These are phyloP conservation scores for Paramecium octaurelia DNA, from an alignment of 73 alveolate genomes.

Conservation along the genomic window DNA sequence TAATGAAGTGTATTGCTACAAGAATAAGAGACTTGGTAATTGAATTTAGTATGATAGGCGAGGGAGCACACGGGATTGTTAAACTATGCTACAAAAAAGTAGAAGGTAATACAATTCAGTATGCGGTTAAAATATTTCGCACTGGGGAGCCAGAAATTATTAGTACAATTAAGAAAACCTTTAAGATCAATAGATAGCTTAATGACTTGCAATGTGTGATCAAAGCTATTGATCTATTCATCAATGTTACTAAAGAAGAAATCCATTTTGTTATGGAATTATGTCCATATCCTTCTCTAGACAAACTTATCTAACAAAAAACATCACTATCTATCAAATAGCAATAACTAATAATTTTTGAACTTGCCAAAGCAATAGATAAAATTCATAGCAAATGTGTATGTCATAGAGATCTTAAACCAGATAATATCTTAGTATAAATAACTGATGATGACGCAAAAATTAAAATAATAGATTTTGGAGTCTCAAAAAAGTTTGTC, in stretches of 20 bases:
- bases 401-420: constrained; percentile 71
- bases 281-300: not conserved
- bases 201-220: not conserved
- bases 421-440: constrained; percentile 62
- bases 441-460: not conserved
- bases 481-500: constrained; percentile 16
- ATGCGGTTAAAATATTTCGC: constrained; percentile 28
- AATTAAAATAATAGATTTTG: constrained; percentile 10
- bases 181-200: not conserved
- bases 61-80: constrained; percentile 38
- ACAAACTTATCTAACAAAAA: not conserved
- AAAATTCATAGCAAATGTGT: constrained; percentile 65
- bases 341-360: not conserved
- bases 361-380: constrained; percentile 52
- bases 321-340: not conserved
- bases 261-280: constrained; percentile 41
- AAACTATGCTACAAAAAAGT: not conserved
- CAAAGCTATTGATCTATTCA: constrained; percentile 19
- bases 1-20: not conserved
- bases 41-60: not conserved
- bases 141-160: constrained; percentile 42
- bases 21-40: not conserved
- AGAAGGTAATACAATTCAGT: not conserved
- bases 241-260: constrained; percentile 10
- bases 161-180: constrained; percentile 11